These are phyloP conservation scores for Schwanniomyces sp. DNA, from an alignment of 805 yeast species.

Conservation along the genomic window DNA sequence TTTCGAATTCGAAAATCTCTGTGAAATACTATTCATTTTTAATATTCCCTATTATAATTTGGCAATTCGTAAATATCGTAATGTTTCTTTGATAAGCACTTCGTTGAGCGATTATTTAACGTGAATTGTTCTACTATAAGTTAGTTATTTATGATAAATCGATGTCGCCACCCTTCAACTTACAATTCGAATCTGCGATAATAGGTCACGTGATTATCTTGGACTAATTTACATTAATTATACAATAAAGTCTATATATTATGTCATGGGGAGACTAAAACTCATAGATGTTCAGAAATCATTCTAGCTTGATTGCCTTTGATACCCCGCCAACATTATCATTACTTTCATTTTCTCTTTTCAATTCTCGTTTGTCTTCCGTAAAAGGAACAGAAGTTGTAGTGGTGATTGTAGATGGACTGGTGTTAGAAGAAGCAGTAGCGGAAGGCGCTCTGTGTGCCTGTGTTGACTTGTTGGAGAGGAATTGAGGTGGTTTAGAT, in stretches of 20 bases:
- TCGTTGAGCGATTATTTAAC: neutral
- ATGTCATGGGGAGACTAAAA: neutral
- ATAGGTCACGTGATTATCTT: neutral
- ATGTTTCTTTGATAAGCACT: neutral
- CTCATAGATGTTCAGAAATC: neutral
- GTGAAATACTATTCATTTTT: conserved; percentile 41
- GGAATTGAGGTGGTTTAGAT: conserved; percentile 37
- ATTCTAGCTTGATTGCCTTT: conserved; percentile 7
- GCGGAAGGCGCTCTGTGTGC: neutral
- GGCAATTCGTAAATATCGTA: neutral
- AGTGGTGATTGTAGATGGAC: neutral
- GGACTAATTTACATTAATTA: conserved; percentile 1
- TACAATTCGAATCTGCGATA: neutral
- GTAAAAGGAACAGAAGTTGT: neutral
- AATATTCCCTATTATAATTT: neutral
- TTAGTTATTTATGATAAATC: neutral
- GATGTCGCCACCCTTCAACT: neutral
- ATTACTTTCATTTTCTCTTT: conserved; percentile 8
- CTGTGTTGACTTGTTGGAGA: conserved; percentile 30
- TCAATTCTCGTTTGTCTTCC: neutral
- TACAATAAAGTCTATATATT: neutral
- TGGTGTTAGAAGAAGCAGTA: neutral
- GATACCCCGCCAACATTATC: conserved; percentile 1
- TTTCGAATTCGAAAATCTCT: conserved; percentile 33
- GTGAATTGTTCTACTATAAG: neutral